Evolutionary conservation across 345 rosid genomes (phyloP).

Genomic region (Theobroma cacao): DNA sequence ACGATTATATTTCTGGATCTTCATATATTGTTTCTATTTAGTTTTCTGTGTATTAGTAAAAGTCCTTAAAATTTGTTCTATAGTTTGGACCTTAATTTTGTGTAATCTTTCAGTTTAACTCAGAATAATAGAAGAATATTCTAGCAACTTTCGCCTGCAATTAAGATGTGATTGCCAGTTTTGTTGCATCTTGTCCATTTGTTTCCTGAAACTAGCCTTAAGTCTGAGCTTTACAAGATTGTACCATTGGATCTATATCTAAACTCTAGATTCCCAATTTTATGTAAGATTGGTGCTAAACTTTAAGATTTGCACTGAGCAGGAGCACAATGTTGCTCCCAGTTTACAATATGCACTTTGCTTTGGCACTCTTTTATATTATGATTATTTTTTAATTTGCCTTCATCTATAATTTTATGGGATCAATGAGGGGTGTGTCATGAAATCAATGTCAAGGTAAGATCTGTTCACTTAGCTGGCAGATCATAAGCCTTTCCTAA

Average conservation of each 20-base stretch:
- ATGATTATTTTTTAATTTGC: background rate
- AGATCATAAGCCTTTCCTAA: background rate
- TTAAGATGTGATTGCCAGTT: background rate
- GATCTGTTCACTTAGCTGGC: background rate
- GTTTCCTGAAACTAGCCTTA: background rate
- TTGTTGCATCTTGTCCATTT: background rate
- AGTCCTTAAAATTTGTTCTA: background rate
- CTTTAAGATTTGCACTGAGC: background rate
- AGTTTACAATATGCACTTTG: background rate
- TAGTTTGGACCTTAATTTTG: background rate
- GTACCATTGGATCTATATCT: background rate
- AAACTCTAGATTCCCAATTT: background rate
- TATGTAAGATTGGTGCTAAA: background rate
- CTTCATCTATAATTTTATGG: background rate
- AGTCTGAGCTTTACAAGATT: background rate
- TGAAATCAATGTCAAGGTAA: background rate
- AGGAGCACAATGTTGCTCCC: background rate
- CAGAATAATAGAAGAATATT: background rate
- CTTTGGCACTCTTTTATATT: background rate
- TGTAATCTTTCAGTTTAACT: background rate
- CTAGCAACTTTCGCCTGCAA: background rate
- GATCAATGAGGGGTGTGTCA: background rate
- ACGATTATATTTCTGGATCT: background rate
- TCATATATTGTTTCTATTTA: background rate
- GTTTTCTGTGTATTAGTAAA: background rate